Base-by-base conservation (phyloP, 768 basidiomycete genomes). In the Coprinopsis strossmayeri region DNA sequence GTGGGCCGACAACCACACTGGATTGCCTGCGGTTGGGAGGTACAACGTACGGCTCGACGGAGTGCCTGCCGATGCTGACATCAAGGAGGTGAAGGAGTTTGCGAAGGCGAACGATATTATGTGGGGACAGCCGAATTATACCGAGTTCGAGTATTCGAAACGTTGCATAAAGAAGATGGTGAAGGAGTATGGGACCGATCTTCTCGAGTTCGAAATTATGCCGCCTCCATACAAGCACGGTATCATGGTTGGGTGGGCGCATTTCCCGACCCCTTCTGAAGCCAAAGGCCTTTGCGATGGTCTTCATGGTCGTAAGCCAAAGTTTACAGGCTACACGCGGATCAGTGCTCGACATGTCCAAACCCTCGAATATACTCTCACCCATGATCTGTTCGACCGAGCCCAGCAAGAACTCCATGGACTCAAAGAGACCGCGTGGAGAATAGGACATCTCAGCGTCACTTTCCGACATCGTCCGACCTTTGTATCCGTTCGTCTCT, bases 1-100 rank as follows among this genome's bases (percentile, higher is more conserved):
- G 1, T 63, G 65, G 5, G 85, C 79, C 0, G 58, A 53, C 1
- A 53, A 80, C 5, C 77, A 88, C 56, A 63, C 69, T 3, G 82
- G 81, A 2, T 58, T 82, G 0, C 85, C 83, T 1, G 72, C 72
- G 1, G 69, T 86, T 7, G 81, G 78, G 2, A 59, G 63, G 0
- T 76, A 75, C 57, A 88, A 78, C 5, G 79, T 91, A 45, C 76
- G 76, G 15, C 77, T 89, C 55, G 59, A 60, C 3, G 70, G 74
- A 3, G 58, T 88, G 3, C 82, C 84, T 1, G 58, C 73, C 0
- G 65, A 69, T 34, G 63, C 69, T 0, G 65, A 59, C 1, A 61
- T 71, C 18, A 60, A 69, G 15, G 69, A 69, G 11, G 58, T 84
- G 56, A 63, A 68, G 32, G 61, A 66, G 23, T 79, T 79, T 51